Conservation (phyloP, 2,329 filamentous ascomycete species). For the Cytospora paraplurivora region DNA sequence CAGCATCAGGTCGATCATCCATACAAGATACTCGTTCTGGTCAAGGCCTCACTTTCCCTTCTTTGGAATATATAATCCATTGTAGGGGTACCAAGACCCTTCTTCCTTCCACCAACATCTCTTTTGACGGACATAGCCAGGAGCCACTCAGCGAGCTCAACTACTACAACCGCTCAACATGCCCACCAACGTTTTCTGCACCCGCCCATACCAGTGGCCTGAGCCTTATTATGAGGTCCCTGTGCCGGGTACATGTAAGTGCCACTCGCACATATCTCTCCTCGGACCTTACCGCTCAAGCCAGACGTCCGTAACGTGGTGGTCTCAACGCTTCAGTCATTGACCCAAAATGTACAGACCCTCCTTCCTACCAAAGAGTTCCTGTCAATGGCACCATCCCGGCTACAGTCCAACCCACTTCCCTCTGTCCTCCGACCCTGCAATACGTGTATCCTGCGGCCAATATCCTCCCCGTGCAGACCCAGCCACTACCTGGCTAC, state of each 20-base stretch:
- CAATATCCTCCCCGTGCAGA: neutral
- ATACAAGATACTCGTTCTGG: neutral
- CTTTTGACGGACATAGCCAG: neutral
- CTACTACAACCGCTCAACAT: conserved; percentile 2
- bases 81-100: neutral
- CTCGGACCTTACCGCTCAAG: neutral
- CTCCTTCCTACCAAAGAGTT: neutral
- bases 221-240: conserved; percentile 21
- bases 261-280: neutral
- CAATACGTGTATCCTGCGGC: neutral
- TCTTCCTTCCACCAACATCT: neutral
- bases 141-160: neutral
- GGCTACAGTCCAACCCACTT: conserved; percentile 1
- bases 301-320: neutral
- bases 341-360: neutral
- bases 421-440: neutral
- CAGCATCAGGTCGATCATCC: neutral
- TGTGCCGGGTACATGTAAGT: conserved; percentile 12
- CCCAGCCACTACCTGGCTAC: neutral
- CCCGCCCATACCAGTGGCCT: conserved; percentile 9
- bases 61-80: neutral
- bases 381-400: conserved; percentile 21
- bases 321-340: neutral
- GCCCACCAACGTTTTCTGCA: neutral
- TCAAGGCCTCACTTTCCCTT: neutral